Conservation (phyloP, 768 basidiomycete genomes). For the Tulasnella sp. region DNA sequence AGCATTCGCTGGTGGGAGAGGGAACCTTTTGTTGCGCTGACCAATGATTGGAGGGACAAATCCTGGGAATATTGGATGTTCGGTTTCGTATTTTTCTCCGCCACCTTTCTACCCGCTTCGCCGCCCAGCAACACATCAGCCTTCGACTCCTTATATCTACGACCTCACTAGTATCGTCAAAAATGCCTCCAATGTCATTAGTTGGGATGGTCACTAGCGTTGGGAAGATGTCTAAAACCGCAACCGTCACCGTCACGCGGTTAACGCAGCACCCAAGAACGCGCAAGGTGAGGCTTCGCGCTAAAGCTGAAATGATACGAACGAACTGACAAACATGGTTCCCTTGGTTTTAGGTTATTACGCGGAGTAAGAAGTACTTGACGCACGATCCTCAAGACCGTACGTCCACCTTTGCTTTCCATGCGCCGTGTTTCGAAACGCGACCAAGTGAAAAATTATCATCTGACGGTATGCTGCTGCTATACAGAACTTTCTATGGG, state of each 20-base stretch:
- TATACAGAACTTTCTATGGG: conserved; percentile 59
- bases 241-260: conserved; percentile 75
- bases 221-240: conserved; percentile 80
- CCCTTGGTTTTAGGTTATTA: conserved; percentile 52
- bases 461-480: too few species aligned
- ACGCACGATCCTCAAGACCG: conserved; percentile 70
- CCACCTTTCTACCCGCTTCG: neutral
- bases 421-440: neutral
- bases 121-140: neutral
- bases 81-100: conserved; percentile 11
- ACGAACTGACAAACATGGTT: conserved; percentile 1
- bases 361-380: conserved; percentile 72
- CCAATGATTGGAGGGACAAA: neutral
- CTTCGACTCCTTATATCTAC: neutral
- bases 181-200: conserved; percentile 57
- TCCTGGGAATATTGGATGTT: conserved; percentile 3
- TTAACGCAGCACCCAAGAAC: conserved; percentile 68
- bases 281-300: conserved; percentile 57
- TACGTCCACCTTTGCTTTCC: conserved; percentile 41
- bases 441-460: too few species aligned
- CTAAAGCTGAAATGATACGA: neutral
- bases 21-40: too few species aligned
- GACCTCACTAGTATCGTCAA: neutral
- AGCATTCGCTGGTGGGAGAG: too few species aligned
- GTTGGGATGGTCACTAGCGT: conserved; percentile 73